Evolutionary conservation across 2,329 filamentous ascomycete species (phyloP).

Genomic region (Talaromyces amestolkiae): DNA sequence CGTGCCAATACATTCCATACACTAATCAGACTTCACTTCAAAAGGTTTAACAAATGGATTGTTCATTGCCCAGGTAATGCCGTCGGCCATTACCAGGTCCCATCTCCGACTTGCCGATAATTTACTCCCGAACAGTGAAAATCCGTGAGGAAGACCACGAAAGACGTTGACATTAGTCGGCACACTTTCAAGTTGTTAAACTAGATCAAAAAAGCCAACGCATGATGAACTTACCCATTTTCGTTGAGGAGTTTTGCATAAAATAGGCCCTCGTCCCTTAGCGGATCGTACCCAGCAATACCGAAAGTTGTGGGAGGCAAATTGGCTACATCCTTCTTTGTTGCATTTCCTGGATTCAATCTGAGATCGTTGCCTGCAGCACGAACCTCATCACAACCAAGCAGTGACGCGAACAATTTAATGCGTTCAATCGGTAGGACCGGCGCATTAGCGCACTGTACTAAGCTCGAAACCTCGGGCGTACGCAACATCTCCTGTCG

Average conservation of each 20-base stretch:
- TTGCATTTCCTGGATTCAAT: slow-evolving; percentile 2
- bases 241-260: not conserved
- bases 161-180: not conserved
- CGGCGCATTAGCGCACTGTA: not conserved
- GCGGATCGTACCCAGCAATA: not conserved
- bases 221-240: not conserved
- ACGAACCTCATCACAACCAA: not conserved
- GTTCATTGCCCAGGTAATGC: not conserved
- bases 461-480: not conserved
- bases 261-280: not conserved
- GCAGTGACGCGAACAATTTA: not conserved
- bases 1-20: not conserved
- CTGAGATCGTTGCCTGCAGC: not conserved
- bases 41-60: not conserved
- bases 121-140: not conserved
- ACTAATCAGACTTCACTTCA: not conserved
- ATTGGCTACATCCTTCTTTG: not conserved
- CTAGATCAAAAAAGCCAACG: not conserved
- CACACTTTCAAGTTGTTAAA: not conserved
- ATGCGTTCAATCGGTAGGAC: not conserved
- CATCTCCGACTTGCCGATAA: not conserved
- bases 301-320: not conserved
- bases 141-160: not conserved
- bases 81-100: not conserved
- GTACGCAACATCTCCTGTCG: not conserved